Evolutionary conservation across 108 stramenopile species (phyloP).

Genomic region (Cyclotella distinguenda): DNA sequence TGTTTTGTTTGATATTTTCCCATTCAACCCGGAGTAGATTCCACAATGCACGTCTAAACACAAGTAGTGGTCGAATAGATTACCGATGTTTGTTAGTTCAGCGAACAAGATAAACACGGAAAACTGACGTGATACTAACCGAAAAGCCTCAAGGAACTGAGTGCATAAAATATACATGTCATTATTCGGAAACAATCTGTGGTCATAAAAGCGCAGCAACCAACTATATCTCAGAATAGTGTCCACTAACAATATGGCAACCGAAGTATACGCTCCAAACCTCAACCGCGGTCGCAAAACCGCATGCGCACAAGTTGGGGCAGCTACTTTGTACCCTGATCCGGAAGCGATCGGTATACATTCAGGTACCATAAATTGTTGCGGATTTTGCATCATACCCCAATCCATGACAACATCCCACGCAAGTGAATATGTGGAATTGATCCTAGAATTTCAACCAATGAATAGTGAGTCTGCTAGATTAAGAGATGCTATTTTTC

Average conservation of each 20-base stretch:
- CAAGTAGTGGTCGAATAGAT: background rate
- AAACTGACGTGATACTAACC: too few species aligned
- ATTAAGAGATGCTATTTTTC: background rate
- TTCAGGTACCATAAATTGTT: slow-evolving; percentile 38
- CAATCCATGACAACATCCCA: slow-evolving; percentile 87
- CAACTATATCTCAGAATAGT: slow-evolving; percentile 70
- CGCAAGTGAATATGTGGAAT: slow-evolving; percentile 71
- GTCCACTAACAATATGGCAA: slow-evolving; percentile 62
- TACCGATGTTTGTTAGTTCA: too few species aligned
- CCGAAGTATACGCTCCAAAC: slow-evolving; percentile 64
- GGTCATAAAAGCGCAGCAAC: slow-evolving; percentile 62
- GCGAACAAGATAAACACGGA: too few species aligned
- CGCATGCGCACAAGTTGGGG: slow-evolving; percentile 51
- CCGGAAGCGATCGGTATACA: slow-evolving; percentile 23
- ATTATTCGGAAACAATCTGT: slow-evolving; percentile 53
- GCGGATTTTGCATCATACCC: slow-evolving; percentile 85
- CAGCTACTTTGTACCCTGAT: slow-evolving; percentile 5
- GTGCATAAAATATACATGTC: slow-evolving; percentile 79
- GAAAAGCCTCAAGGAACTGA: slow-evolving; percentile 66
- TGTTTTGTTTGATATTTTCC: slow-evolving; percentile 82
- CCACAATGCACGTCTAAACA: slow-evolving; percentile 69
- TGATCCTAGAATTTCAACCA: slow-evolving; percentile 53
- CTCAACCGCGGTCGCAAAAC: slow-evolving; percentile 69
- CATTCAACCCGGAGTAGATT: slow-evolving; percentile 88
- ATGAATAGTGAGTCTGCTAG: background rate